These are phyloP conservation scores for Penicillium diatomitis DNA, from an alignment of 495 filamentous ascomycete species.

Conservation along the genomic window DNA sequence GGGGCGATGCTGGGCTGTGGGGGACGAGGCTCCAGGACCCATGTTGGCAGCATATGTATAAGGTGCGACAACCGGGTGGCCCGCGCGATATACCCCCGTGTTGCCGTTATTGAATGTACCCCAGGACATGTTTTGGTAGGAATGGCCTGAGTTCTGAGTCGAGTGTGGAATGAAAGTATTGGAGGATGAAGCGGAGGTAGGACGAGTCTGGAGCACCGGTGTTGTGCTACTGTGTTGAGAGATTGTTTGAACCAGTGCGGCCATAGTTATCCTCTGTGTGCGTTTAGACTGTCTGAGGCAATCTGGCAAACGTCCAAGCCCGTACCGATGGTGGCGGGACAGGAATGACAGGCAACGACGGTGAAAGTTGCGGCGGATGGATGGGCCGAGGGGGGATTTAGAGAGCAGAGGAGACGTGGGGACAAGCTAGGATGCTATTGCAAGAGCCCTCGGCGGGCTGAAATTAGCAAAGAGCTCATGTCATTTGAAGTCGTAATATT, in stretches of 20 bases:
- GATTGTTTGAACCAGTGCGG: conserved; percentile 85
- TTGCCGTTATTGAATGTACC: conserved; percentile 53
- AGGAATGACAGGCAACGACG: not conserved
- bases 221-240: conserved; percentile 72
- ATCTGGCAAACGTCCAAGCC: conserved; percentile 14
- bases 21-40: conserved; percentile 29
- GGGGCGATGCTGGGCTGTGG: conserved; percentile 47
- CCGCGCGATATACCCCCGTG: conserved; percentile 58
- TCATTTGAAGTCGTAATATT: too few relatives aligned
- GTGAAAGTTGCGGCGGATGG: too few relatives aligned
- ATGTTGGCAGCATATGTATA: conserved; percentile 80
- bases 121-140: conserved; percentile 49
- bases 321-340: conserved; percentile 15
- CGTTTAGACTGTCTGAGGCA: conserved; percentile 8
- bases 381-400: too few relatives aligned
- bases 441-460: too few relatives aligned
- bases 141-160: conserved; percentile 37
- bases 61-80: conserved; percentile 58
- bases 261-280: conserved; percentile 51
- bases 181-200: conserved; percentile 53
- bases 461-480: too few relatives aligned
- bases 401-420: too few relatives aligned
- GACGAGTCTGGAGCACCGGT: conserved; percentile 73
- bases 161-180: conserved; percentile 33
- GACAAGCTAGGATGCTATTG: too few relatives aligned